Evolutionary conservation across 2,329 filamentous ascomycete genomes (phyloP), one percentile per base, ranked within the genome.

Genomic region (Furcasterigmium sp.): DNA sequence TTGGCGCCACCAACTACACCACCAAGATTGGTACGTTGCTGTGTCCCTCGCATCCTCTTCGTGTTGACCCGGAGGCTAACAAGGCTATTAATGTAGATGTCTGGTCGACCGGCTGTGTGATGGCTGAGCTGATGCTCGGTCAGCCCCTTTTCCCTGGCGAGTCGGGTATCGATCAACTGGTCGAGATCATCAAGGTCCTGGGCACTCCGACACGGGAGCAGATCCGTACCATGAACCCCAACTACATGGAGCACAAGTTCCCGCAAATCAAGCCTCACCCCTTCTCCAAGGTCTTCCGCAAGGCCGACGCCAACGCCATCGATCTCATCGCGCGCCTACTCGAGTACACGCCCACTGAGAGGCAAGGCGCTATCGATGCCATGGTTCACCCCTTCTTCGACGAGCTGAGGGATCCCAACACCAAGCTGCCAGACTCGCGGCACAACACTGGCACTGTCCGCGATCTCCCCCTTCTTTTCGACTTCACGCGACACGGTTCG

Each of bases 241-340:
- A 98, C 69, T 98, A 98, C 70, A 98, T 98, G 93, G 93, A 98
- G 72, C 93, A 98, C 74, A 97, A 97, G 73, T 98, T 98, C 69
- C 93, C 93, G 38, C 93, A 98, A 68, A 98, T 98, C 74, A 98
- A 98, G 75, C 93, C 93, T 46, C 93, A 98, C 61, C 93, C 93
- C 21, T 98, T 98, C 76, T 94, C 87, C 72, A 97, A 97, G 80
- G 93, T 98, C 44, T 97, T 98, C 80, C 85, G 93, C 55, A 96
- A 94, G 78, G 93, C 93, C 44, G 89, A 95, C 54, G 78, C 82
- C 25, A 91, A 89, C 58, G 91, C 93, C 30, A 94, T 98, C 58
- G 91, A 97, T 60, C 74, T 98, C 56, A 97, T 98, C 63, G 93
- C 90, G 42, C 85, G 86, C 50, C 75, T 98, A 45, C 76, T 98